Percentiles rank a stretch among this genome's conserved stretches.
phyloP scores from a whole-genome alignment of 2,329 filamentous ascomycete genomes.

The Aspergillus sp. region DNA sequence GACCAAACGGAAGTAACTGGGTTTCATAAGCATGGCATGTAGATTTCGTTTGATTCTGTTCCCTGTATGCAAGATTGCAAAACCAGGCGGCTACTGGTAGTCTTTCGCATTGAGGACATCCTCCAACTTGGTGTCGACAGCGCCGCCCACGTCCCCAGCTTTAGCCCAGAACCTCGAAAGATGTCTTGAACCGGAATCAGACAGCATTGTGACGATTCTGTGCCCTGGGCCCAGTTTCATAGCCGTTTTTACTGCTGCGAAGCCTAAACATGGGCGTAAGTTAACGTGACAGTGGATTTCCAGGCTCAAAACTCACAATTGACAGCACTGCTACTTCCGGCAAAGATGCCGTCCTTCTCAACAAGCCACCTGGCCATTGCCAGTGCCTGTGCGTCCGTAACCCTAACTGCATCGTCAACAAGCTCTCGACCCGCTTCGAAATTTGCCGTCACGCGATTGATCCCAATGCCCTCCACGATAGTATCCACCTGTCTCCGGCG shows the following conservation, averaged over 20 bases:
- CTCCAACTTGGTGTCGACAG: slow-evolving; percentile 46
- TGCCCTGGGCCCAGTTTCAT: slow-evolving; percentile 49
- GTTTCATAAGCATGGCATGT: not conserved
- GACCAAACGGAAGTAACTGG: not conserved
- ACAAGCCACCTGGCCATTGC: slow-evolving; percentile 96
- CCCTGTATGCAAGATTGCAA: not conserved
- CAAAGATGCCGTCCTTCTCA: slow-evolving; percentile 91
- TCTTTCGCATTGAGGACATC: slow-evolving; percentile 45
- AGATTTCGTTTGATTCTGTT: not conserved
- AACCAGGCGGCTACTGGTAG: slow-evolving; percentile 19
- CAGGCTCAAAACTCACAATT: slow-evolving; percentile 63
- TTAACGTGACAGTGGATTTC: not conserved
- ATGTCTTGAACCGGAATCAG: slow-evolving; percentile 52
- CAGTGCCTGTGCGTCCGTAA: slow-evolving; percentile 85
- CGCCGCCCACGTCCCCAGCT: slow-evolving; percentile 48
- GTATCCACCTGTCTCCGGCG: slow-evolving; percentile 90
- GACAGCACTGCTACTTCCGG: slow-evolving; percentile 93
- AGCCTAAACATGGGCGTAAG: slow-evolving; percentile 35
- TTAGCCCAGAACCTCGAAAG: slow-evolving; percentile 54
- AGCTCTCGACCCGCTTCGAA: slow-evolving; percentile 84
- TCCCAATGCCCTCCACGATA: slow-evolving; percentile 92
- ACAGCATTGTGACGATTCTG: slow-evolving; percentile 50
- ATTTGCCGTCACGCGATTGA: slow-evolving; percentile 92
- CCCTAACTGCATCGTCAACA: slow-evolving; percentile 84
- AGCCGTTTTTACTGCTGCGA: slow-evolving; percentile 49